Conservation (phyloP, 805 yeast species). For the Ogataea parapolymorpha region DNA sequence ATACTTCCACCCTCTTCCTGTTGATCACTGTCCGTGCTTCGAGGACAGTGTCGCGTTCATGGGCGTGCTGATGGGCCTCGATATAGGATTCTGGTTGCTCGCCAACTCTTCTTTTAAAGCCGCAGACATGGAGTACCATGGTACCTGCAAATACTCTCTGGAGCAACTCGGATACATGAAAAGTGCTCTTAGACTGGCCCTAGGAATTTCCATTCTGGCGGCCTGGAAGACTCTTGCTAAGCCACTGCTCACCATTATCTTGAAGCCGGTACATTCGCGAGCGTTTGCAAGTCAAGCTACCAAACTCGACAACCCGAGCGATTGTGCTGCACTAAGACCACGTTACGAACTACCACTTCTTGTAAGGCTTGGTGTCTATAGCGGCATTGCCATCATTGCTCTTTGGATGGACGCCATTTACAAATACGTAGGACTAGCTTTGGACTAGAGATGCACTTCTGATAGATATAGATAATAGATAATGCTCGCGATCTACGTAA, state of each 20-base stretch:
- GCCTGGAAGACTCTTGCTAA: conserved; percentile 75
- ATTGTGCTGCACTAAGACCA: conserved; percentile 51
- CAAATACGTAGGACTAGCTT: conserved; percentile 18
- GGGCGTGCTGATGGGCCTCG: conserved; percentile 81
- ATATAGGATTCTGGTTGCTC: conserved; percentile 55
- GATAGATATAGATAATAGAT: neutral
- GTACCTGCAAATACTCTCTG: conserved; percentile 41
- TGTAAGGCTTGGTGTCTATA: conserved; percentile 74
- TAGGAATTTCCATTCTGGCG: conserved; percentile 63
- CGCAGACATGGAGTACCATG: conserved; percentile 10
- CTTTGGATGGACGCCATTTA: conserved; percentile 26
- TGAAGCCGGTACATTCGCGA: conserved; percentile 53
- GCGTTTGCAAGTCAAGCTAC: conserved; percentile 6
- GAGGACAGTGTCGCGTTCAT: conserved; percentile 93
- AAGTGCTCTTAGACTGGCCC: conserved; percentile 43
- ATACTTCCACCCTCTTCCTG: conserved; percentile 75
- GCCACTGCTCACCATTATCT: conserved; percentile 52
- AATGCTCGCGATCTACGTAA: neutral
- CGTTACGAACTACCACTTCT: conserved; percentile 74
- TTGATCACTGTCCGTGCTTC: conserved; percentile 93
- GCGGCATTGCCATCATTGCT: conserved; percentile 68
- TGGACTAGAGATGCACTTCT: neutral
- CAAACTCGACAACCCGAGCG: conserved; percentile 6
- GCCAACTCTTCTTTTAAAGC: conserved; percentile 18
- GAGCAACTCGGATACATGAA: conserved; percentile 41